phyloP scores from a whole-genome alignment of 176 grass and related monocot species.

The Elymus sibiricus region DNA sequence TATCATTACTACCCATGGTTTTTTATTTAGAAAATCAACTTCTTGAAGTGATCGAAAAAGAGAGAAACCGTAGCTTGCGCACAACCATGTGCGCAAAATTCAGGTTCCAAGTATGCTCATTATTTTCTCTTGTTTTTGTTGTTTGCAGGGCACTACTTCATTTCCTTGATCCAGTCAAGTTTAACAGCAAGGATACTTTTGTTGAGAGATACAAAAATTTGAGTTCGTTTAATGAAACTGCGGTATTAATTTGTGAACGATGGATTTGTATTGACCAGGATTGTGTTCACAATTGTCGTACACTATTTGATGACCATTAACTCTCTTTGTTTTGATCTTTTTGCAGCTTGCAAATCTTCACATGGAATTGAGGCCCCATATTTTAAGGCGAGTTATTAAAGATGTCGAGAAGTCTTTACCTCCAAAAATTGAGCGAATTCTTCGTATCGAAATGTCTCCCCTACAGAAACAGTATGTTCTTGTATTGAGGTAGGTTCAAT shows the following conservation, averaged over 20 bases:
- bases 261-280: background rate
- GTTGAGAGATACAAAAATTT: constrained; percentile 98
- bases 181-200: constrained; percentile 96
- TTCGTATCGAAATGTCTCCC: constrained; percentile 95
- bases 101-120: background rate
- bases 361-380: constrained; percentile 95
- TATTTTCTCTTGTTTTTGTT: background rate
- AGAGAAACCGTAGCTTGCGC: background rate
- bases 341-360: constrained; percentile 94
- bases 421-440: constrained; percentile 98
- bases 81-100: background rate
- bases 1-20: background rate
- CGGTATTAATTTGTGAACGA: constrained; percentile 43
- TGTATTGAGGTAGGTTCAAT: background rate
- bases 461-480: constrained; percentile 89
- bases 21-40: background rate
- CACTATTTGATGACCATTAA: constrained; percentile 11
- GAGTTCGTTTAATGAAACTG: constrained; percentile 89
- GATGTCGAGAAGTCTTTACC: constrained; percentile 99
- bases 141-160: constrained; percentile 86
- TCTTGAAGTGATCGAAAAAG: background rate
- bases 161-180: constrained; percentile 94
- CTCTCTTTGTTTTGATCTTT: constrained; percentile 21
- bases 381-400: constrained; percentile 95
- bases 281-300: background rate